Conservation (phyloP, 2,329 filamentous ascomycete genomes). For the Aaosphaeria pasadenensis region DNA sequence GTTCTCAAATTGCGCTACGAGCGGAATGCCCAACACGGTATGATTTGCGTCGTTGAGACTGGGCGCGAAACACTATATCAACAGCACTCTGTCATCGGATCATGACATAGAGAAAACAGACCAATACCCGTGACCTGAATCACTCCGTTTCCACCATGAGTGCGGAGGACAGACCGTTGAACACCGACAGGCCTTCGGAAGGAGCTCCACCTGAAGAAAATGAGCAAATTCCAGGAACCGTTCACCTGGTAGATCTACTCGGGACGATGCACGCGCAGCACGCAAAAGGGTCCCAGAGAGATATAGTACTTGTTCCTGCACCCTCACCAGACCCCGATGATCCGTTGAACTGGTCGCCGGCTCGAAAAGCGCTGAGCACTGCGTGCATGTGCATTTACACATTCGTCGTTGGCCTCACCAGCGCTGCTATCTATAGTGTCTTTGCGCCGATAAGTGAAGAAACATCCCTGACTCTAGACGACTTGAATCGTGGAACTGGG, state of each 20-base stretch:
- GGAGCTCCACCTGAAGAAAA: no score
- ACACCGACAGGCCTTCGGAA: no score
- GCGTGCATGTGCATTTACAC: constrained; percentile 46
- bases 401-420: constrained; percentile 49
- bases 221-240: constrained; percentile 34
- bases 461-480: constrained; percentile 44
- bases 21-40: no score
- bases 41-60: no score
- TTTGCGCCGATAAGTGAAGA: constrained; percentile 47
- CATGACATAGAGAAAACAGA: no score
- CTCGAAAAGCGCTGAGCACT: constrained; percentile 20
- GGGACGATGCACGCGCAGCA: constrained; percentile 37
- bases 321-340: constrained; percentile 34
- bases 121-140: no score
- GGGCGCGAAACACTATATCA: no score
- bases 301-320: constrained; percentile 42
- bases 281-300: constrained; percentile 30
- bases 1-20: no score
- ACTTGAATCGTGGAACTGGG: constrained; percentile 50
- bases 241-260: constrained; percentile 42
- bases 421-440: constrained; percentile 50
- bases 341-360: constrained; percentile 32
- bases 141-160: no score
- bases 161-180: no score
- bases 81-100: no score